Conservation (phyloP, 2,329 filamentous ascomycete genomes). For the Fusarium sp. region DNA sequence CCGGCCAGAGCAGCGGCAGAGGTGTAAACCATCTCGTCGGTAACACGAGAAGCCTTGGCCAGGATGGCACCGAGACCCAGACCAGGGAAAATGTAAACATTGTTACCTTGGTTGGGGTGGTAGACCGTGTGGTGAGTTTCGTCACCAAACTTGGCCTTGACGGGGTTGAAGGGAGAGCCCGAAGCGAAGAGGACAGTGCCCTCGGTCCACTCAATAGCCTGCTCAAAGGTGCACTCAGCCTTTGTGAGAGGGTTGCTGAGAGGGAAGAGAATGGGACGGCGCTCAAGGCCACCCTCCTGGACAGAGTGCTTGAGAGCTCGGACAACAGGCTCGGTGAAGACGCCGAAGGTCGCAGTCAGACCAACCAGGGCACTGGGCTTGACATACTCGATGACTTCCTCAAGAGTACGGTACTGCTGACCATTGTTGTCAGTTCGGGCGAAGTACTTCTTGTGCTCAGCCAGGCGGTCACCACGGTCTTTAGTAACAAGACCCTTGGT, state of each 20-base stretch:
- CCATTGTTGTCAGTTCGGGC: conserved; percentile 72
- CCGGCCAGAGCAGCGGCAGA: conserved; percentile 84
- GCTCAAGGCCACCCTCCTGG: conserved; percentile 72
- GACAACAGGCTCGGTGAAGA: conserved; percentile 90
- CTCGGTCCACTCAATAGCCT: conserved; percentile 90
- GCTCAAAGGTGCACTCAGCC: conserved; percentile 97
- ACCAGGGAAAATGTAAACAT: conserved; percentile 94
- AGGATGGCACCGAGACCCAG: conserved; percentile 94
- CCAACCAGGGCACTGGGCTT: conserved; percentile 95
- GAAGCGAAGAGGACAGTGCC: conserved; percentile 94
- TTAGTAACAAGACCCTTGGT: conserved; percentile 94
- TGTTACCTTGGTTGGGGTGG: conserved; percentile 86
- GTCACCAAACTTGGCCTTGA: conserved; percentile 69
- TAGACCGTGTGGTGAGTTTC: conserved; percentile 70
- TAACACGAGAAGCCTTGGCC: conserved; percentile 85
- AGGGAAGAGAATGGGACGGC: conserved; percentile 91
- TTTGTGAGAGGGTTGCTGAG: conserved; percentile 96
- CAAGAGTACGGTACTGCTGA: conserved; percentile 79
- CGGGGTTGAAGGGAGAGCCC: conserved; percentile 87
- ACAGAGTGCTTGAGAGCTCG: conserved; percentile 74
- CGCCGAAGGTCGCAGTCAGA: conserved; percentile 91
- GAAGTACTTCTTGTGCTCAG: conserved; percentile 86
- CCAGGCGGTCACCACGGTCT: conserved; percentile 92
- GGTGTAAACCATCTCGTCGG: conserved; percentile 96
- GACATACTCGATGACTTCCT: conserved; percentile 93